phyloP scores from a whole-genome alignment of 139 green algal genomes.

The Tetradesmus obliquus region DNA sequence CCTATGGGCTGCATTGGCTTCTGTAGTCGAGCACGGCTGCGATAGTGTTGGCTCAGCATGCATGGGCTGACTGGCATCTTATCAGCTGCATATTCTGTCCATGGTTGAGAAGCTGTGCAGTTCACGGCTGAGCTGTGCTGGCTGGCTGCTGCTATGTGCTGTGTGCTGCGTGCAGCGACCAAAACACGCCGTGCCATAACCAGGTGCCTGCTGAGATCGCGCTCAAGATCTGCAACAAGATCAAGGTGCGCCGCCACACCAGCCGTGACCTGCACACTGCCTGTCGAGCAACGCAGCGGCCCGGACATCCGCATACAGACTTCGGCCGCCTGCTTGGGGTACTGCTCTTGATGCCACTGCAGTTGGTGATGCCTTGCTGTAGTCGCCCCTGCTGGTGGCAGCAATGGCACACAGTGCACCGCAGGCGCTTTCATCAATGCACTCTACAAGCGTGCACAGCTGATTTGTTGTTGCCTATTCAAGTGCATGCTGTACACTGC shows the following conservation, averaged over 20 bases:
- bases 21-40: no score
- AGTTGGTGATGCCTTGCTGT: background rate
- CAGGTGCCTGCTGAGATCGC: constrained; percentile 69
- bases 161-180: constrained; percentile 22
- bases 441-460: no score
- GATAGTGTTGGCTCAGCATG: no score
- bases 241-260: constrained; percentile 43
- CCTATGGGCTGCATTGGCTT: no score
- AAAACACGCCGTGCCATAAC: constrained; percentile 39
- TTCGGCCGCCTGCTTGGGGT: background rate
- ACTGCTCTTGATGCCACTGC: background rate
- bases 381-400: background rate
- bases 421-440: no score
- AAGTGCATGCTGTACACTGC: no score
- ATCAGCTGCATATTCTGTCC: no score
- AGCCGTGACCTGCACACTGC: background rate
- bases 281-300: background rate
- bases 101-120: no score
- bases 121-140: background rate
- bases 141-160: background rate
- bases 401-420: no score
- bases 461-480: no score
- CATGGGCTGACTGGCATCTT: no score
- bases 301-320: background rate
- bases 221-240: constrained; percentile 74